These are phyloP conservation scores for Phytophthora multivora DNA, from an alignment of 352 stramenopile species.

Conservation along the genomic window DNA sequence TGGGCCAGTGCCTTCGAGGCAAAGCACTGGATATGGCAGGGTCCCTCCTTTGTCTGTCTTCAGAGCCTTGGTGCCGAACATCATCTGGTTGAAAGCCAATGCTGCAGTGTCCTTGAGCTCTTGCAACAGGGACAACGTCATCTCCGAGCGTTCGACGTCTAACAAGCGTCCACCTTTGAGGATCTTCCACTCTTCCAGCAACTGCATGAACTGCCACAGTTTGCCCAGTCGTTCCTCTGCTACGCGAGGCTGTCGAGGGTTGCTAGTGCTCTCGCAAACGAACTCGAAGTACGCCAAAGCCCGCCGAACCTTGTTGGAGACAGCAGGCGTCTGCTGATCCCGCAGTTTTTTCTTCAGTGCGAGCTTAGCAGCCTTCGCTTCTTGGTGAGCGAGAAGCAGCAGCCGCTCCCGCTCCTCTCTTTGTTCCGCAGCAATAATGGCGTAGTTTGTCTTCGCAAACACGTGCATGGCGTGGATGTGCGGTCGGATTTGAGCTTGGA, in stretches of 20 bases:
- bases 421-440: slow-evolving; percentile 47
- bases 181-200: slow-evolving; percentile 80
- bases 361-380: slow-evolving; percentile 55
- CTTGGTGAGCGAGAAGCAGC: slow-evolving; percentile 52
- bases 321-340: slow-evolving; percentile 30
- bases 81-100: slow-evolving; percentile 53
- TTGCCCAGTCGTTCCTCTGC: slow-evolving; percentile 65
- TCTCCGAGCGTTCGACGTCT: slow-evolving; percentile 58
- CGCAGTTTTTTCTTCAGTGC: slow-evolving; percentile 44
- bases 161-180: slow-evolving; percentile 67
- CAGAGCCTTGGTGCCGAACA: slow-evolving; percentile 32
- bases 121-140: slow-evolving; percentile 57
- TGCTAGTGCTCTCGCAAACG: slow-evolving; percentile 56
- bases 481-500: slow-evolving; percentile 57
- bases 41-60: slow-evolving; percentile 36
- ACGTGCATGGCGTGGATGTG: slow-evolving; percentile 64
- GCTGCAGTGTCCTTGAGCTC: slow-evolving; percentile 54
- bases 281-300: slow-evolving; percentile 69
- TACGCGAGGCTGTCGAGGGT: slow-evolving; percentile 30
- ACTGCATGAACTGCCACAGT: slow-evolving; percentile 75
- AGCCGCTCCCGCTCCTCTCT: slow-evolving; percentile 58
- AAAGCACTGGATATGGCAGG: slow-evolving; percentile 62
- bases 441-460: slow-evolving; percentile 44
- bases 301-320: slow-evolving; percentile 61
- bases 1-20: slow-evolving; percentile 32